Percentiles rank a stretch among this genome's conserved stretches.
Conservation (phyloP, 352 stramenopile genomes). For the Globisporangium canariense region DNA sequence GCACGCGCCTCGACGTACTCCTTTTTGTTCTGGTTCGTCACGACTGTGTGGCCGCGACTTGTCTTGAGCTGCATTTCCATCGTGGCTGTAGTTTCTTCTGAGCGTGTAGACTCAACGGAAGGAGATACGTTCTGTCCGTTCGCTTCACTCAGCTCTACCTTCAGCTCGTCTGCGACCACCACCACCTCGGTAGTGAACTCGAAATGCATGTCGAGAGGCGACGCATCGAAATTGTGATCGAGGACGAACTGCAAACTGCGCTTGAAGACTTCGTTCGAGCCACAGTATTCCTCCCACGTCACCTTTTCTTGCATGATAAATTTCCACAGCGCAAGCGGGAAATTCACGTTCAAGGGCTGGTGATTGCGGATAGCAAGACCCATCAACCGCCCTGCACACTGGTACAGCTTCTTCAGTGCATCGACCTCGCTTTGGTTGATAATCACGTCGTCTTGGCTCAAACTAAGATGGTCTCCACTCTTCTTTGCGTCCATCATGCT, state of each 20-base stretch:
- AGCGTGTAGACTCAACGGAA: not conserved
- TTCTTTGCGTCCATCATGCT: slow-evolving; percentile 38
- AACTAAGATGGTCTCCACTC: slow-evolving; percentile 23
- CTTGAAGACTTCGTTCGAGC: slow-evolving; percentile 50
- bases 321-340: slow-evolving; percentile 69
- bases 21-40: slow-evolving; percentile 72
- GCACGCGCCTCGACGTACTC: slow-evolving; percentile 61
- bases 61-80: slow-evolving; percentile 65
- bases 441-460: slow-evolving; percentile 41
- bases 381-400: slow-evolving; percentile 56
- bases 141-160: slow-evolving; percentile 16
- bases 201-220: slow-evolving; percentile 62
- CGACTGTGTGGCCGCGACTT: slow-evolving; percentile 24
- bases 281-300: slow-evolving; percentile 62
- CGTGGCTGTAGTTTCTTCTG: slow-evolving; percentile 8
- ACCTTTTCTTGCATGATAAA: slow-evolving; percentile 49
- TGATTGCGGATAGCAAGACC: slow-evolving; percentile 71
- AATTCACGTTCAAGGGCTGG: slow-evolving; percentile 52
- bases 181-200: slow-evolving; percentile 53
- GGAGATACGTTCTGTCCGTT: not conserved
- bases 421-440: slow-evolving; percentile 31
- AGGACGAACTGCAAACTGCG: slow-evolving; percentile 61
- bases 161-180: slow-evolving; percentile 22
- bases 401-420: slow-evolving; percentile 57
- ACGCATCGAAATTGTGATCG: slow-evolving; percentile 58